A percentile compares a stretch with the other conserved stretches of the same genome.
Conservation (phyloP, 345 rosid species). For the Populus euphratica region DNA sequence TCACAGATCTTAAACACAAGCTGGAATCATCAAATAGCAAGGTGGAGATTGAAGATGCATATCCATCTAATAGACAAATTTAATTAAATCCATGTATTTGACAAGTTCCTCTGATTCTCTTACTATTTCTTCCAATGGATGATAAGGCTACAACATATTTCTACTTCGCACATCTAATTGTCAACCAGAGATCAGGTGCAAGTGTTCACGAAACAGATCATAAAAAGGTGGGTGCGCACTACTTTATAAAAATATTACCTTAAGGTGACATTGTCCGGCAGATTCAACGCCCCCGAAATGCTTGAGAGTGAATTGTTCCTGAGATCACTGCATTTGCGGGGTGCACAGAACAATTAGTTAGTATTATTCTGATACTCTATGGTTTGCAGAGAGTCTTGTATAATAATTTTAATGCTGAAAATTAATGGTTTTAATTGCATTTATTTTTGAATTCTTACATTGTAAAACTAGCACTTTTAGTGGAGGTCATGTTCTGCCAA, state of each 20-base stretch:
- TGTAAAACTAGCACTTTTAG: slow-evolving; percentile 38
- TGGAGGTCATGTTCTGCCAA: slow-evolving; percentile 54
- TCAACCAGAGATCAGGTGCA: background rate
- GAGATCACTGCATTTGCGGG: slow-evolving; percentile 61
- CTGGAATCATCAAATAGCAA: background rate
- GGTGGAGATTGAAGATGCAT: background rate
- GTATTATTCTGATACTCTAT: background rate
- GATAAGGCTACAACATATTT: background rate
- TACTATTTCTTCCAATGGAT: background rate
- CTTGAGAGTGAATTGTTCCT: slow-evolving; percentile 65
- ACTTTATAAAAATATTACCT: slow-evolving; percentile 40
- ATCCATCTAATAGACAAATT: background rate
- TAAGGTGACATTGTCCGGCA: slow-evolving; percentile 69
- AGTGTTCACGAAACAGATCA: background rate
- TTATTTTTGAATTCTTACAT: slow-evolving; percentile 48
- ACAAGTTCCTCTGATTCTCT: background rate
- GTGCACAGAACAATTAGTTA: background rate
- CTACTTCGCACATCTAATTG: background rate
- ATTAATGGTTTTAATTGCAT: background rate
- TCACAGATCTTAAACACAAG: background rate
- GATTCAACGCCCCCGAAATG: slow-evolving; percentile 56
- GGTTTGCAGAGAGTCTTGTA: background rate
- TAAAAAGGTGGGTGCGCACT: background rate
- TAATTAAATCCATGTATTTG: background rate
- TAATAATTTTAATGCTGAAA: slow-evolving; percentile 1